Base-by-base conservation (phyloP, 441 rosid species). In the Eutrema salsugineum region DNA sequence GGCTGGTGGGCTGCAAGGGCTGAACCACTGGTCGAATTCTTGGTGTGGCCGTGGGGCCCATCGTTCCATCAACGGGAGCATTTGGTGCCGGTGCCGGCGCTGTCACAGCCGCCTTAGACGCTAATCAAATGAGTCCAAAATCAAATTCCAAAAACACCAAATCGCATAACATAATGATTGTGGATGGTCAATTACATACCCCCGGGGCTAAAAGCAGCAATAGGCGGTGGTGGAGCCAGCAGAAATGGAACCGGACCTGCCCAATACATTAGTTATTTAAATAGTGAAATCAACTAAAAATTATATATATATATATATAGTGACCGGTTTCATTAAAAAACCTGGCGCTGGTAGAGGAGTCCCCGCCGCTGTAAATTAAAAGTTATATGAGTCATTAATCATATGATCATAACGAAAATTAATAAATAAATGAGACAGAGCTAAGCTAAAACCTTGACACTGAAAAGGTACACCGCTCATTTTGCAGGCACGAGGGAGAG, bases 271-370 rank as follows among this genome's bases (percentile, higher is more conserved):
- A 51, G 57, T 24, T 55, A 16, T 38, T 15, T n/a, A 19, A 40
- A 51, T 55, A 10, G 16, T 55, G 59, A 55, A 10, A 55, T 33
- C 42, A 33, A 55, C 12, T 33, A 24, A 27, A 49, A 49, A 11
- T 30, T n/a, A n/a, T n/a, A 19, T 20, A 48, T 27, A 5, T 22
- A 49, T 20, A 49, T 22, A 30, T 49, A 32, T 24, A 14, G 7
- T 27, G 57, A 51, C 35, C 57, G 35, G 47, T 43, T 43, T 10
- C 17, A 54, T 9, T 1, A 40, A 10, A 10, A 55, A 11, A 57
- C 67, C 69, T 83, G 97, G 95, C 66, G 95, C 84, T 50, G 96
- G 98, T 7, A 90, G 81, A 70, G 94, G 97, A 33, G 83, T 28
- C 20, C 92, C 95, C 39, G 98, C 66, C 56, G 90, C 95, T 88